Conservation (phyloP, 257 asterid species). For the Solanum dulcamara region DNA sequence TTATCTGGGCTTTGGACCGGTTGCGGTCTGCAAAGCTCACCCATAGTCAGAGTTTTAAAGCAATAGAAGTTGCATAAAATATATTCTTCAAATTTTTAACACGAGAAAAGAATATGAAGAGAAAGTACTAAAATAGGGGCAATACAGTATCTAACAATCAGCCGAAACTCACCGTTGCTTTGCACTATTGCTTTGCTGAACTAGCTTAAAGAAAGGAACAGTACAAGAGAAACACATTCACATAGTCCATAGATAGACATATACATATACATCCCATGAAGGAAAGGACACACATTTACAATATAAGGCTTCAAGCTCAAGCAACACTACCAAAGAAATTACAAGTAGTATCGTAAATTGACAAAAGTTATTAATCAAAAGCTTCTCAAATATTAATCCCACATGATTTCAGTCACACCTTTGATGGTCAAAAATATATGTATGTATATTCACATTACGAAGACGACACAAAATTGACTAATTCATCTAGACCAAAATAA, state of each 20-base stretch:
- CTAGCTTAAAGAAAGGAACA: not conserved
- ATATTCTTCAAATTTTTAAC: not conserved
- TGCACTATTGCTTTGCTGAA: not conserved
- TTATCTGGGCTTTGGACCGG: not conserved
- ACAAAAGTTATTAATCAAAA: not conserved
- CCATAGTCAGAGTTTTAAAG: not conserved
- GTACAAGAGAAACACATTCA: not conserved
- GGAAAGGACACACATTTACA: not conserved
- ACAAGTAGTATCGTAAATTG: not conserved
- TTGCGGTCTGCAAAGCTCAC: not conserved
- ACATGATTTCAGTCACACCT: not conserved
- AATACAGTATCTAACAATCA: not conserved
- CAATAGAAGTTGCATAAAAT: not conserved
- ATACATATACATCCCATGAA: not conserved
- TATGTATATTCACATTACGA: not conserved
- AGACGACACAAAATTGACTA: not conserved
- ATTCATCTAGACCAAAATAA: not conserved
- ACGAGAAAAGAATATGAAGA: not conserved
- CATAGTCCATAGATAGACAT: not conserved
- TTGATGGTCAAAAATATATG: not conserved
- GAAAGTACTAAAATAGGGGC: not conserved
- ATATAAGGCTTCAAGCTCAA: not conserved
- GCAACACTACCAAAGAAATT: not conserved
- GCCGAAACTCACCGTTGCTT: not conserved
- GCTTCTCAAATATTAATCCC: not conserved